These are phyloP conservation scores for Acaromyces ingoldii DNA, from an alignment of 1,284 basidiomycete species.

Conservation along the genomic window DNA sequence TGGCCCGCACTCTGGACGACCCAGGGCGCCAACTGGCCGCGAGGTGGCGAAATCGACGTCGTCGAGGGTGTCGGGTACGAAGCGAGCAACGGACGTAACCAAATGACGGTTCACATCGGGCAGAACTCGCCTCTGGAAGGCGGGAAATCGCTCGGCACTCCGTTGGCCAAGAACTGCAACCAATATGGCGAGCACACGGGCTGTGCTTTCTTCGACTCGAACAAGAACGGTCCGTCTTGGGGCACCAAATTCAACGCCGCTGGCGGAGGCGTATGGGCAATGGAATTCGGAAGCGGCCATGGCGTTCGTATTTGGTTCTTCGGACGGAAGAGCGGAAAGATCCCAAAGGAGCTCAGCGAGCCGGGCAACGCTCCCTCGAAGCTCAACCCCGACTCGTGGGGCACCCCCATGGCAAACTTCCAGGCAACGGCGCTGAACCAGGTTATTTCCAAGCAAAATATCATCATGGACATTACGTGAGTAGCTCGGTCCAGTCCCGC, in stretches of 20 bases:
- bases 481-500: too few relatives aligned
- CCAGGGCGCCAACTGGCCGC: slow-evolving; percentile 2
- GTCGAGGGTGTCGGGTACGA: slow-evolving; percentile 3
- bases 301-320: background rate
- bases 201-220: background rate
- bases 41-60: slow-evolving; percentile 8
- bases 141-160: background rate
- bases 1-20: slow-evolving; percentile 47
- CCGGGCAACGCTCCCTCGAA: background rate
- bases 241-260: background rate
- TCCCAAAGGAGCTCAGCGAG: background rate
- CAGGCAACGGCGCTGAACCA: background rate
- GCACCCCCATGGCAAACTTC: background rate
- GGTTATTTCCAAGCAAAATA: background rate
- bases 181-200: background rate
- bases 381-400: background rate
- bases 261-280: background rate
- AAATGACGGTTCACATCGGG: background rate
- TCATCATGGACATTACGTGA: background rate
- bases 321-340: background rate
- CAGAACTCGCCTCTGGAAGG: background rate
- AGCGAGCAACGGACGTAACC: background rate
- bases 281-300: background rate
- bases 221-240: background rate
- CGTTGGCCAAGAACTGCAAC: background rate